Conservation (phyloP, 225 moss, liverwort and hornwort genomes). For the Marchantia paleacea region DNA sequence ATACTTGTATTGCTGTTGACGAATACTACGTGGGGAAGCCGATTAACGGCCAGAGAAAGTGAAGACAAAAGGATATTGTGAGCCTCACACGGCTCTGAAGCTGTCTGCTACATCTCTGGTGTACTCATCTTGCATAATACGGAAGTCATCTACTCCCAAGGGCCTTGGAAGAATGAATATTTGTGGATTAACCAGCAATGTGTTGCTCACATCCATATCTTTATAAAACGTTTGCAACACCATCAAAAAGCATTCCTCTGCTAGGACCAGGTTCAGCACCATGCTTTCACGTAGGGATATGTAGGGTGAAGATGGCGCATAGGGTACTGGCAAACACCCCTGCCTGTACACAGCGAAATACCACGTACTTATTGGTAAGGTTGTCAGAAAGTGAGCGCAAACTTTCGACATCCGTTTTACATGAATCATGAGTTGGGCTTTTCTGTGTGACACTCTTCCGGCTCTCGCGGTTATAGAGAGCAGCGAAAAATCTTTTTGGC, state of each 20-base stretch:
- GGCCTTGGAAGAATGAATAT: slow-evolving; percentile 58
- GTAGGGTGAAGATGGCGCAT: slow-evolving; percentile 42
- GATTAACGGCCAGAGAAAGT: neutral
- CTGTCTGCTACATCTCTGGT: slow-evolving; percentile 36
- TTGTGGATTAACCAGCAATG: slow-evolving; percentile 50
- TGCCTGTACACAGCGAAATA: slow-evolving; percentile 41
- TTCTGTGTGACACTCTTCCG: no score
- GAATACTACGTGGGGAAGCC: no score
- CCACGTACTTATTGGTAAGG: neutral
- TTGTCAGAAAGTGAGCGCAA: neutral
- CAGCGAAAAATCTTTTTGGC: no score
- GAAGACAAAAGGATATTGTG: neutral
- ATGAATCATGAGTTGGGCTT: no score
- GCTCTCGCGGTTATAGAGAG: no score
- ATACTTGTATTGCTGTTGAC: no score
- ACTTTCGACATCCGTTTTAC: neutral
- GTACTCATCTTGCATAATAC: slow-evolving; percentile 56
- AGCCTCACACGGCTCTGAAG: slow-evolving; percentile 59
- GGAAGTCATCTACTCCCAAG: slow-evolving; percentile 52
- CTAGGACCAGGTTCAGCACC: slow-evolving; percentile 42
- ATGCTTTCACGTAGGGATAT: slow-evolving; percentile 37
- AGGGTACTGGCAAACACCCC: slow-evolving; percentile 55
- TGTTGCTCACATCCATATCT: slow-evolving; percentile 55
- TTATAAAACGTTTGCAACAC: slow-evolving; percentile 56
- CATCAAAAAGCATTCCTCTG: slow-evolving; percentile 60